phyloP scores from a whole-genome alignment of 768 basidiomycete species.

The Terana coerulea region DNA sequence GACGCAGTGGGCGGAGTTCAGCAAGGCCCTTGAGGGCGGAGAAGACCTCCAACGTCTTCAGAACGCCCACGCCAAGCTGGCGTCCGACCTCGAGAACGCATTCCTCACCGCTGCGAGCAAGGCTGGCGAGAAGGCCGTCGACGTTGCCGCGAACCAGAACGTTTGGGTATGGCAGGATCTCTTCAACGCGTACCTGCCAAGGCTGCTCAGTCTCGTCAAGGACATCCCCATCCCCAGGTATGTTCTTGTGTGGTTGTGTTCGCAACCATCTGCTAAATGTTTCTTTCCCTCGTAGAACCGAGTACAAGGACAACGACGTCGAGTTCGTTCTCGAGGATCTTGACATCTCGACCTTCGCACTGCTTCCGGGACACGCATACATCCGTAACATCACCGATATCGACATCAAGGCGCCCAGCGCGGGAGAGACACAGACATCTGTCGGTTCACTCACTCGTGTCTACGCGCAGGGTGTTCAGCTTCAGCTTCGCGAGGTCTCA shows the following conservation, averaged over 20 bases:
- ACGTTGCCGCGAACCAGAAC: constrained; percentile 43
- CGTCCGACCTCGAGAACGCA: constrained; percentile 45
- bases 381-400: constrained; percentile 68
- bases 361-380: constrained; percentile 68
- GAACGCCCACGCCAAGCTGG: constrained; percentile 46
- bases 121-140: constrained; percentile 41
- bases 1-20: constrained; percentile 41
- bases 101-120: constrained; percentile 35
- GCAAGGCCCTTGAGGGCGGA: constrained; percentile 44
- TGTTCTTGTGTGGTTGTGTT: constrained; percentile 12
- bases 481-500: constrained; percentile 60
- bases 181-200: constrained; percentile 75
- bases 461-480: constrained; percentile 60
- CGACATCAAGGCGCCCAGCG: constrained; percentile 44
- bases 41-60: constrained; percentile 42
- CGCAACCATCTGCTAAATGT: background rate
- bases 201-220: constrained; percentile 45
- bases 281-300: constrained; percentile 45
- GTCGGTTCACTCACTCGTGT: constrained; percentile 66
- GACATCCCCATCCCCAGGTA: constrained; percentile 70
- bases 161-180: constrained; percentile 82
- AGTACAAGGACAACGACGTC: constrained; percentile 63
- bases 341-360: constrained; percentile 60
- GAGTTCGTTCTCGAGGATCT: constrained; percentile 77
- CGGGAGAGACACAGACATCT: constrained; percentile 39